Percentiles rank a stretch among this genome's conserved stretches.
Evolutionary conservation across 2,329 filamentous ascomycete species (phyloP).

Genomic region (Fusarium tjaetaba): DNA sequence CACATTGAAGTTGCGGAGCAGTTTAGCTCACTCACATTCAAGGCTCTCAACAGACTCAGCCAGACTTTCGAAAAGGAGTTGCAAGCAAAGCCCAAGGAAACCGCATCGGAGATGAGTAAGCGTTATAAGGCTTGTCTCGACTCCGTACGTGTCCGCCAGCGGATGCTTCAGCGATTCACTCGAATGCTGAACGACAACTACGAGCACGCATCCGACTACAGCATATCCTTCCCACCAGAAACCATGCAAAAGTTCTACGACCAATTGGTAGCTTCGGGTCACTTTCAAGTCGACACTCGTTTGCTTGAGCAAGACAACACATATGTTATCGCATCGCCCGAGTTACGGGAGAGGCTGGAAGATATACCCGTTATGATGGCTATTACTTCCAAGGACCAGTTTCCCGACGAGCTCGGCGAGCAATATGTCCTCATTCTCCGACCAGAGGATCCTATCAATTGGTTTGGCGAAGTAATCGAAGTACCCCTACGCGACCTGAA

Average conservation of each 20-base stretch:
- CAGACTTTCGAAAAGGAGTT: slow-evolving; percentile 93
- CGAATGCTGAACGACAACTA: slow-evolving; percentile 91
- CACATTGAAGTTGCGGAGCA: slow-evolving; percentile 98
- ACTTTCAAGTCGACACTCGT: slow-evolving; percentile 84
- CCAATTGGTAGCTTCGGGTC: slow-evolving; percentile 80
- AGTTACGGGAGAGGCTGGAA: slow-evolving; percentile 76
- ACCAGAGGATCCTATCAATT: slow-evolving; percentile 80
- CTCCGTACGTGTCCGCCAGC: slow-evolving; percentile 93
- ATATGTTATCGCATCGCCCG: slow-evolving; percentile 85
- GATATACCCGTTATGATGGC: slow-evolving; percentile 89
- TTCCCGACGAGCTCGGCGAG: slow-evolving; percentile 77
- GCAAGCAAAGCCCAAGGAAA: slow-evolving; percentile 84
- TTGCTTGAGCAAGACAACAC: slow-evolving; percentile 78
- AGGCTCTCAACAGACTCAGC: slow-evolving; percentile 87
- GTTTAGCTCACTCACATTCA: slow-evolving; percentile 93
- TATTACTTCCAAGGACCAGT: slow-evolving; percentile 66
- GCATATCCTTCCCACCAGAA: slow-evolving; percentile 76
- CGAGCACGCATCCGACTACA: slow-evolving; percentile 96
- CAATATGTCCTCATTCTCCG: slow-evolving; percentile 83
- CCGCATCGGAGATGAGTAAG: slow-evolving; percentile 90
- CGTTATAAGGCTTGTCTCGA: slow-evolving; percentile 95
- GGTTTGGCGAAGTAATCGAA: slow-evolving; percentile 81
- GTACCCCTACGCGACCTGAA: slow-evolving; percentile 79
- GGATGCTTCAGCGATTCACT: slow-evolving; percentile 96
- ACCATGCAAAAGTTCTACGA: slow-evolving; percentile 82